Evolutionary conservation across 2,329 filamentous ascomycete genomes (phyloP).

Genomic region (Zasmidium citrigriseum): DNA sequence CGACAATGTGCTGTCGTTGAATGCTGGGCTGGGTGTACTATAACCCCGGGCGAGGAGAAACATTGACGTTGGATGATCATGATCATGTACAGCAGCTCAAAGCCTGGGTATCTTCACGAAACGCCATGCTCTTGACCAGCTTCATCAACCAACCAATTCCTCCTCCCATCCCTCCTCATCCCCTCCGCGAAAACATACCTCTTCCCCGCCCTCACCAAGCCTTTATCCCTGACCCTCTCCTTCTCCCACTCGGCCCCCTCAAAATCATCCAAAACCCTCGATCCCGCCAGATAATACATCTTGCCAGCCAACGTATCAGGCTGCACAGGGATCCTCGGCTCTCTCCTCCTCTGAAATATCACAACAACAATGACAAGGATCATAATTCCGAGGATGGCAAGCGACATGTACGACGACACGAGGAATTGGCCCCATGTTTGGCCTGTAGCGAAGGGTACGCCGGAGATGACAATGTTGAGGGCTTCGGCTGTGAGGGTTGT

Average conservation of each 20-base stretch:
- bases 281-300: constrained; percentile 5
- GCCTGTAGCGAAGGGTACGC: constrained; percentile 20
- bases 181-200: constrained; percentile 13
- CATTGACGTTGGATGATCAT: too few species aligned
- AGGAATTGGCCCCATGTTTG: constrained; percentile 19
- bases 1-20: constrained; percentile 20
- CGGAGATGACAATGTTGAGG: constrained; percentile 21
- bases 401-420: constrained; percentile 17
- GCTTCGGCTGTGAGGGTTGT: constrained; percentile 17
- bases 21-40: neutral
- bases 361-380: constrained; percentile 13
- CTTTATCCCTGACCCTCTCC: constrained; percentile 6
- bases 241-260: constrained; percentile 12
- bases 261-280: constrained; percentile 16
- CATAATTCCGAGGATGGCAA: constrained; percentile 20
- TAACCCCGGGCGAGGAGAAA: too few species aligned
- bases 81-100: too few species aligned
- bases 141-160: constrained; percentile 19
- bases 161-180: constrained; percentile 16
- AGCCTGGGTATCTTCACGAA: neutral
- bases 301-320: constrained; percentile 21
- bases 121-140: neutral
- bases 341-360: constrained; percentile 10
- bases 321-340: constrained; percentile 16
- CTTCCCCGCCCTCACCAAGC: constrained; percentile 14